Base-by-base conservation (phyloP, 2,329 filamentous ascomycete genomes). In the Simplicillium sp. region DNA sequence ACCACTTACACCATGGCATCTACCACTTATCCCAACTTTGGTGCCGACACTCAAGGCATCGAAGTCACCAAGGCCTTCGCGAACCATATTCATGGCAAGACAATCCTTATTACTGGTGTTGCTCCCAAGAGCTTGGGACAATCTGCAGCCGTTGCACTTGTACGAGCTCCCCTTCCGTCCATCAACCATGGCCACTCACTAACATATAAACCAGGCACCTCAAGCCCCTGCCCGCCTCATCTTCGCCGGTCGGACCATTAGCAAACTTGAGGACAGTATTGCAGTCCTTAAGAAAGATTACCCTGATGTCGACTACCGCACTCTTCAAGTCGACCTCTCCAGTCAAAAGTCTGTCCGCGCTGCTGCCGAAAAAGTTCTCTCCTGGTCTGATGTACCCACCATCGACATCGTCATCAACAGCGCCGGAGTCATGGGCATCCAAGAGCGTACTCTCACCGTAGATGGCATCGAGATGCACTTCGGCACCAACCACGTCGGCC, bases 391-490 rank as follows among this genome's bases (percentile, higher is more conserved):
- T 4, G 47, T 58, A 5, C 54, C 47, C 47, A 47, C 44, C 14
- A 50, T 67, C 11, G 56, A 67, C 42, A 50, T 62, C 6, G 25
- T 67, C 12, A 52, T 66, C 37, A 66, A 66, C 45, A 64, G 57
- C 42, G 62, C 64, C 2, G 63, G 59, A 9, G 51, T 66, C 33
- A 64, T 63, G 60, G 55, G 51, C 4, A 33, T 58, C 5, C 46
- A 44, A 8, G 61, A 61, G 42, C 50, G 50, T 8, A 55, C 46
- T 15, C 39, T 52, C 6, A 56, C 53, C 1, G 46, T 51, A 7
- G 62, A 68, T 18, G 63, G 64, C 1, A 47, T 63, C 29, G 65
- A 64, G 47, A 51, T 47, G 37, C 56, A 58, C 15, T 56, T 65
- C 39, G 57, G 50, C 8, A 60, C 55, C 4, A 64, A 65, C 43